phyloP scores from a whole-genome alignment of 164 flowering plant genomes.

The Chimonanthus salicifolius region DNA sequence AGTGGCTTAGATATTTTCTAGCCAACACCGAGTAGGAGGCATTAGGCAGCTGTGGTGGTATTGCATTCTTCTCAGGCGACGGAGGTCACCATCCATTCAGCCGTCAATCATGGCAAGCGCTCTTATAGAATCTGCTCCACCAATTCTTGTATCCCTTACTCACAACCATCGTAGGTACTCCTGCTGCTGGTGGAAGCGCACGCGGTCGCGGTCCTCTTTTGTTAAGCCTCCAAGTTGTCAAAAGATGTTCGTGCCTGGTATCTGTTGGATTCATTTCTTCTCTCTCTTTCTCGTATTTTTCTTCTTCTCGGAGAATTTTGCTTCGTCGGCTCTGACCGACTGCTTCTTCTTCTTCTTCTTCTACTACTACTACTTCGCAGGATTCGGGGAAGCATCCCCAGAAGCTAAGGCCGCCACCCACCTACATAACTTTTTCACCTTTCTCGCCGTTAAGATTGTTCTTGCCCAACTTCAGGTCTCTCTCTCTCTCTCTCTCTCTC shows the following conservation, averaged over 20 bases:
- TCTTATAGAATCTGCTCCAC: neutral
- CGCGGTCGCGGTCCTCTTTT: conserved; percentile 19
- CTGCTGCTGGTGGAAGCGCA: conserved; percentile 10
- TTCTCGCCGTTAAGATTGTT: conserved; percentile 79
- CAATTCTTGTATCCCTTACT: conserved; percentile 31
- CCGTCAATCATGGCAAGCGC: neutral
- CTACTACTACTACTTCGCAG: conserved; percentile 24
- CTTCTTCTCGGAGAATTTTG: neutral
- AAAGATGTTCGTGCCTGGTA: conserved; percentile 92
- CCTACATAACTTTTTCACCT: conserved; percentile 81
- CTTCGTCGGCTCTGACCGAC: too few relatives aligned
- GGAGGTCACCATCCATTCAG: neutral
- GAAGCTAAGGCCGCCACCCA: conserved; percentile 76
- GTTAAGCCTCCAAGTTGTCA: conserved; percentile 37
- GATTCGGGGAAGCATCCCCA: conserved; percentile 93
- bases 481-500: neutral
- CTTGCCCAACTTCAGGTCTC: conserved; percentile 76
- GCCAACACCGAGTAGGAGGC: neutral
- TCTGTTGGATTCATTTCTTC: conserved; percentile 10
- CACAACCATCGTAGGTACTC: conserved; percentile 28
- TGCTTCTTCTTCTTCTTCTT: too few relatives aligned
- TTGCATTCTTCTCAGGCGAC: neutral
- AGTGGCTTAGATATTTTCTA: neutral
- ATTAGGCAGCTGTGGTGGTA: neutral
- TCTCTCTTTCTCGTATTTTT: neutral